Conservation (phyloP, 164 flowering plant species). For the Dillenia suffruticosa region DNA sequence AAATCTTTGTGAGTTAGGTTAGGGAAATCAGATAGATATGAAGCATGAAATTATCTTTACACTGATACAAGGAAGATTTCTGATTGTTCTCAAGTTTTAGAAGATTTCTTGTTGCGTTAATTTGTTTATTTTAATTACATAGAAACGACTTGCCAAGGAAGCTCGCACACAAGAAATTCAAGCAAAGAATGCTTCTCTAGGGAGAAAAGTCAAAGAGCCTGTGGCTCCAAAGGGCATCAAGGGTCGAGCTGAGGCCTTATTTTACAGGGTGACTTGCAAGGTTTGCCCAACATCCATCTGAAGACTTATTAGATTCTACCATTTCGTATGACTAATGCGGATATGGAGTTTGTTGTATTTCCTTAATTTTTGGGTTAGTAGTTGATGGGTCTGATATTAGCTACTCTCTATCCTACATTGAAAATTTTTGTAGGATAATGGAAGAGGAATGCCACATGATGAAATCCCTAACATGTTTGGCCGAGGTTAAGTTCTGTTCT, state of each 20-base stretch:
- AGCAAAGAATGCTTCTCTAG: slow-evolving; percentile 73
- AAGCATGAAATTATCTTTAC: too few relatives aligned
- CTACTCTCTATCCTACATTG: neutral
- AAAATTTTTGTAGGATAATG: slow-evolving; percentile 75
- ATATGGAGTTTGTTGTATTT: neutral
- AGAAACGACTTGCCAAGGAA: slow-evolving; percentile 97
- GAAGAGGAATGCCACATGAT: slow-evolving; percentile 98
- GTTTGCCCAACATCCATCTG: slow-evolving; percentile 33
- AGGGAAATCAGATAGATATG: too few relatives aligned
- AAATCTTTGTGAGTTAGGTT: too few relatives aligned
- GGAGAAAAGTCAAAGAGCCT: slow-evolving; percentile 80
- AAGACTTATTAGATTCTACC: too few relatives aligned
- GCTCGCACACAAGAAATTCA: slow-evolving; percentile 81
- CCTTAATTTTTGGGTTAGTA: neutral
- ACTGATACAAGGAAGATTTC: too few relatives aligned
- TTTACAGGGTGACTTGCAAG: slow-evolving; percentile 95
- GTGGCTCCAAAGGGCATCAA: slow-evolving; percentile 53
- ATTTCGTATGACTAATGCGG: neutral
- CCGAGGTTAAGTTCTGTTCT: slow-evolving; percentile 48
- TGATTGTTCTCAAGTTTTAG: neutral
- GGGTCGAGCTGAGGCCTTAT: slow-evolving; percentile 91
- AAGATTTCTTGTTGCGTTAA: neutral
- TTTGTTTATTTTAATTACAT: slow-evolving; percentile 6
- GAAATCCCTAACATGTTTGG: slow-evolving; percentile 99
- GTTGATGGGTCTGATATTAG: too few relatives aligned